Evolutionary conservation across 176 grass and related monocot species (phyloP).

Genomic region (Oryza glumipatula): DNA sequence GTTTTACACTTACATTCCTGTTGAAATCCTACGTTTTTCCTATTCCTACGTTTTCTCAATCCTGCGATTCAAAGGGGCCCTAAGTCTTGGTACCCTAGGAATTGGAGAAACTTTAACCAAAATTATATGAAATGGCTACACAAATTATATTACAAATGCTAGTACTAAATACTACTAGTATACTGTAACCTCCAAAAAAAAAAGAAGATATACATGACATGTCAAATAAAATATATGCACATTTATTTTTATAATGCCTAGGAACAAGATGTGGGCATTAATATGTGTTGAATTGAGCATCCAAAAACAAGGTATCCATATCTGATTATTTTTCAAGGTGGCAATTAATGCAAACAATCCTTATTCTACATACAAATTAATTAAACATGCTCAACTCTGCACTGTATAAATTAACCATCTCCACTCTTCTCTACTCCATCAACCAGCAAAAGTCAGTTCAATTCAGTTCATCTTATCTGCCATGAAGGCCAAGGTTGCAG

Average conservation of each 20-base stretch:
- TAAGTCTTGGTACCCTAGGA: too few species aligned
- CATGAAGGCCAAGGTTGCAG: constrained; percentile 3
- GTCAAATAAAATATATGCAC: not conserved
- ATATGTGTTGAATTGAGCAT: not conserved
- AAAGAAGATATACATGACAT: not conserved
- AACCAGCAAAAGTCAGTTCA: not conserved
- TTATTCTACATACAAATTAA: not conserved
- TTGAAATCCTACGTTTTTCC: too few species aligned
- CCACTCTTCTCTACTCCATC: too few species aligned
- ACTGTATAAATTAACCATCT: not conserved
- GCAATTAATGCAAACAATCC: not conserved
- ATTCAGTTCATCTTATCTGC: not conserved
- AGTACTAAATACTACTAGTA: too few species aligned
- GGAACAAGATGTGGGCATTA: not conserved
- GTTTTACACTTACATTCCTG: too few species aligned
- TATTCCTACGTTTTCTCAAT: too few species aligned
- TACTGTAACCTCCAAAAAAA: too few species aligned
- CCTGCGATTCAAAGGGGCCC: too few species aligned
- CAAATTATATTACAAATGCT: too few species aligned
- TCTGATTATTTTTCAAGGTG: not conserved
- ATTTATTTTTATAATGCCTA: not conserved
- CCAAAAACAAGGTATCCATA: not conserved
- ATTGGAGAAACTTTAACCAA: too few species aligned
- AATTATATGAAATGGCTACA: too few species aligned
- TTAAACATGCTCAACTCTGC: not conserved